These are phyloP conservation scores for Amphibolis antarctica DNA, from an alignment of 106 monocot genomes.

Conservation along the genomic window DNA sequence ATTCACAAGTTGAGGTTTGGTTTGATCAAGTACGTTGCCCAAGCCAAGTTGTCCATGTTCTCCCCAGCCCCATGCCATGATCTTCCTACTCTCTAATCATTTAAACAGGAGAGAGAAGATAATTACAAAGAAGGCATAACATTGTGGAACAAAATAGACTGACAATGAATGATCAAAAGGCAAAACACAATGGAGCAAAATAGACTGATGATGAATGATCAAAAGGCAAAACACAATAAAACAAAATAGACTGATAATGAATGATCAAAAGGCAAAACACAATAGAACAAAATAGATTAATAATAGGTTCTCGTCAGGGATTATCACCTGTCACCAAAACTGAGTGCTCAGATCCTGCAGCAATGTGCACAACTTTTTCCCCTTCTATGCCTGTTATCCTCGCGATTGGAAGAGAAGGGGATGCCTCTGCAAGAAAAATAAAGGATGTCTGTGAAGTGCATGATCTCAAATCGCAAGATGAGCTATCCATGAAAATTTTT, in stretches of 20 bases:
- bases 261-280: no score
- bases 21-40: slow-evolving; percentile 50
- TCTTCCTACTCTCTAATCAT: slow-evolving; percentile 39
- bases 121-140: background rate
- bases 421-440: background rate
- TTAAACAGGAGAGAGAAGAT: background rate
- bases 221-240: no score
- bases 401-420: slow-evolving; percentile 4
- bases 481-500: background rate
- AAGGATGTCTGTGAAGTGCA: background rate
- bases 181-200: no score
- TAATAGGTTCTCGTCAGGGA: background rate
- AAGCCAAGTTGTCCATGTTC: slow-evolving; percentile 89
- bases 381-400: slow-evolving; percentile 23
- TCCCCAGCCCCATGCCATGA: slow-evolving; percentile 94
- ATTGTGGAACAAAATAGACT: no score
- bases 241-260: background rate
- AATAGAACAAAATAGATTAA: no score
- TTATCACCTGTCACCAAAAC: slow-evolving; percentile 51
- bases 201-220: background rate
- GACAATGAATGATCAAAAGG: no score
- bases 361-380: slow-evolving; percentile 40
- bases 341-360: slow-evolving; percentile 84
- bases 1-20: slow-evolving; percentile 32
- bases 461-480: background rate